Base-by-base conservation (phyloP, 768 basidiomycete genomes). In the Kwoniella dendrophila region DNA sequence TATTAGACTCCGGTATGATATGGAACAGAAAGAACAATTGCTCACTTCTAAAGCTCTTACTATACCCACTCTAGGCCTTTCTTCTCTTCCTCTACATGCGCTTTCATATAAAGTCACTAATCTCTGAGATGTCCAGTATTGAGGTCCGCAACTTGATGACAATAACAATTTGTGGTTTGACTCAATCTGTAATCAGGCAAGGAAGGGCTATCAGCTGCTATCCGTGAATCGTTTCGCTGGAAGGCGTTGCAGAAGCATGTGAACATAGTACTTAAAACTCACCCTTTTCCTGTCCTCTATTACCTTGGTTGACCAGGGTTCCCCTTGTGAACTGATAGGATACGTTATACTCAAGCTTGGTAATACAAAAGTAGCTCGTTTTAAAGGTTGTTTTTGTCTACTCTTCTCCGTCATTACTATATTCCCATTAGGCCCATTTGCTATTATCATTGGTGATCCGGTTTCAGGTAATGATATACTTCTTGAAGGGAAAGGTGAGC, bases 361-460 rank as follows among this genome's bases (percentile, higher is more conserved):
- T 12, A 96, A 82, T 67, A 95, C 90, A 75, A 97, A 97, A 70
- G 95, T 90, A 0, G 94, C 96, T 51, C 90, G 81, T 73, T 90
- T 92, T 65, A 95, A 83, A 11, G 90, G 85, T 70, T 83, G 85
- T 34, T 80, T 77, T 47, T 71, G 71, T 26, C 63, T 47, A 6
- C 53, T 62, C 62, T 70, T 74, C 56, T 72, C 71, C 22, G 68
- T 66, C 29, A 63, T 44, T 14, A 59, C n/a, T 0, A 53, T 50
- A 7, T 44, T 50, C 12, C 45, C 56, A 4, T 27, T 30, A 22
- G 40, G 18, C 24, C 49, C 51, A 41, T 48, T 27, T 4, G n/a
- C n/a, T n/a, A 41, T 53, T 12, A 52, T 12, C 56, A 33, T 44
- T 12, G 63, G 48, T 14, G 52, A 58, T 16, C 41, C 53, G 2